Conservation (phyloP, 305 asterid species). For the Salvia sclarea region DNA sequence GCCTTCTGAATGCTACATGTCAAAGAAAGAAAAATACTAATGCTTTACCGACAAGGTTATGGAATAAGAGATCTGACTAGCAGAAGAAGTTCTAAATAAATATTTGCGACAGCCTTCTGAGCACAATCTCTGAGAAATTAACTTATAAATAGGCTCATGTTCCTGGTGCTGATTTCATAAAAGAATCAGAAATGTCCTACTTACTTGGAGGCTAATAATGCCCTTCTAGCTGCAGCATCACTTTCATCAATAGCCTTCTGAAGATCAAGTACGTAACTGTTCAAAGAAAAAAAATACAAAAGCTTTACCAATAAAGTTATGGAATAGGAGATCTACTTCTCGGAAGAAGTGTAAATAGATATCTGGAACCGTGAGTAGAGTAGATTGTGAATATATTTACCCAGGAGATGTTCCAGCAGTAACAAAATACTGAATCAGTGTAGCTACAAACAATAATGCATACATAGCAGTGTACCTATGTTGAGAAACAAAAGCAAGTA, state of each 20-base stretch:
- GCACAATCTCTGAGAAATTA: conserved; percentile 30
- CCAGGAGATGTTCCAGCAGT: conserved; percentile 92
- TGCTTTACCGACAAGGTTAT: conserved; percentile 20
- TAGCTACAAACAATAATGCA: conserved; percentile 57
- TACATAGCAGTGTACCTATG: conserved; percentile 72
- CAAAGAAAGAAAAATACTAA: conserved; percentile 15
- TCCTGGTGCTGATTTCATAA: conserved; percentile 9
- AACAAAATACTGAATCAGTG: conserved; percentile 80
- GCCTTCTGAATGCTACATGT: conserved; percentile 68
- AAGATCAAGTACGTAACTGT: conserved; percentile 76
- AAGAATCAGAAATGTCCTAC: conserved; percentile 40
- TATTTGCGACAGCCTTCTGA: conserved; percentile 17
- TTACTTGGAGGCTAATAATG: conserved; percentile 70
- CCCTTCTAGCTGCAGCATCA: conserved; percentile 61
- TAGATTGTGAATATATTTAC: conserved; percentile 43
- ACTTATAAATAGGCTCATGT: background rate
- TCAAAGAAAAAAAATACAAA: conserved; percentile 20
- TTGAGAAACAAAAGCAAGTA: conserved; percentile 29
- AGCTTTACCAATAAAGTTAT: conserved; percentile 22
- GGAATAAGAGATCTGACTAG: conserved; percentile 14
- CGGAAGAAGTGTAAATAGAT: conserved; percentile 14
- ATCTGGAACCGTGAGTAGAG: conserved; percentile 26
- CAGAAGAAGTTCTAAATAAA: conserved; percentile 21
- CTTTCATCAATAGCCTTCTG: conserved; percentile 72
- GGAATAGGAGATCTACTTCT: conserved; percentile 13